Conservation (phyloP, 2,329 filamentous ascomycete genomes). For the Zasmidium citrigriseum region DNA sequence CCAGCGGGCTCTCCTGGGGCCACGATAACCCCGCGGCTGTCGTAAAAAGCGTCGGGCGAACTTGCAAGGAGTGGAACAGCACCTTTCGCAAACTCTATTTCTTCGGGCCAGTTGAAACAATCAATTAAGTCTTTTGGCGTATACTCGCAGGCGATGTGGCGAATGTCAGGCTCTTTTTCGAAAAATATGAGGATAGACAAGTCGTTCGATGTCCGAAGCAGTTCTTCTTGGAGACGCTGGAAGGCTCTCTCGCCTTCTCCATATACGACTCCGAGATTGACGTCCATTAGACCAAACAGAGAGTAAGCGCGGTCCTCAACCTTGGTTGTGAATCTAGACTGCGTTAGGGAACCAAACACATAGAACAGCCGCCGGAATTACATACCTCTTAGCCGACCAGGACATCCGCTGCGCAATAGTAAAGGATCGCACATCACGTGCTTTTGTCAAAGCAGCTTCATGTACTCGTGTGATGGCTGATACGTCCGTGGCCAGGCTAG, state of each 20-base stretch:
- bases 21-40: no score
- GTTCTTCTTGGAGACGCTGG: slow-evolving; percentile 12
- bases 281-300: slow-evolving; percentile 16
- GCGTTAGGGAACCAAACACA: no score
- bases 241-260: slow-evolving; percentile 18
- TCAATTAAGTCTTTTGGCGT: no score
- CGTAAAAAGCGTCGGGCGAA: no score
- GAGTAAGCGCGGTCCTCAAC: slow-evolving; percentile 17
- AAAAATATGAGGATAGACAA: background rate
- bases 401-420: background rate
- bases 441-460: background rate
- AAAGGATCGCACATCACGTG: background rate
- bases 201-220: background rate
- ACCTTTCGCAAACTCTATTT: no score
- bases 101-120: no score
- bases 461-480: background rate
- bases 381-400: background rate
- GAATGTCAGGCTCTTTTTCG: no score
- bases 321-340: no score
- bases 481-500: background rate
- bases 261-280: slow-evolving; percentile 16
- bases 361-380: background rate
- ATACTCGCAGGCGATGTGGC: no score
- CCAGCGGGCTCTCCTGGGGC: no score
- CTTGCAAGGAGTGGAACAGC: no score